phyloP scores from a whole-genome alignment of 352 stramenopile genomes.

The Aphanomyces euteiches region DNA sequence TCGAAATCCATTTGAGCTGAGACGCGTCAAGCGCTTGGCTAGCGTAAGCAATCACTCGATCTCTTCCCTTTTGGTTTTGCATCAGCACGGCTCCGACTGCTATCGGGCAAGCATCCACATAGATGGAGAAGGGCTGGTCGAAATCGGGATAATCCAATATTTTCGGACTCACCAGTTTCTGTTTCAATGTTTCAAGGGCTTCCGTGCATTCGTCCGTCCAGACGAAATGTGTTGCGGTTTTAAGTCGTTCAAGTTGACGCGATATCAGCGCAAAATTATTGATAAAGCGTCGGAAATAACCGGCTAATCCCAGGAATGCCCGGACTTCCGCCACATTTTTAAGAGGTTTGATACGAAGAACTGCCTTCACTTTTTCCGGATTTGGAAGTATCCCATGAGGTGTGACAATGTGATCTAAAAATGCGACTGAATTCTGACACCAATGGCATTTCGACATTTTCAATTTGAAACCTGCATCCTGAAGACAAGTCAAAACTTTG shows the following conservation, averaged over 20 bases:
- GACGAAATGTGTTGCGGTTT: too few species aligned
- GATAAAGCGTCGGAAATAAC: slow-evolving; percentile 1
- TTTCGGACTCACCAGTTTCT: neutral
- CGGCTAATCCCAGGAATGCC: neutral
- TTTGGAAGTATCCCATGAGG: neutral
- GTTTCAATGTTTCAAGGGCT: neutral
- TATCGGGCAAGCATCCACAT: slow-evolving; percentile 32
- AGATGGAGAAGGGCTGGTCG: slow-evolving; percentile 32
- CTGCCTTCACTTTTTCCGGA: neutral
- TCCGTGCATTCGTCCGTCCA: neutral
- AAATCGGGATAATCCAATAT: slow-evolving; percentile 37
- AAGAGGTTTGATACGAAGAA: neutral
- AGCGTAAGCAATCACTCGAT: neutral
- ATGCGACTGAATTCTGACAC: neutral
- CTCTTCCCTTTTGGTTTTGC: slow-evolving; percentile 26
- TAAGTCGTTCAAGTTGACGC: neutral
- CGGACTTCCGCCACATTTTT: neutral
- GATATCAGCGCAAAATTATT: neutral
- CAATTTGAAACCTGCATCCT: too few species aligned
- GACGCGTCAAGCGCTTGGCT: neutral
- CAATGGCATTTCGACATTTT: too few species aligned
- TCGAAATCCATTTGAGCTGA: neutral
- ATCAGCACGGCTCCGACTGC: slow-evolving; percentile 32
- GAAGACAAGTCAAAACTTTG: too few species aligned
- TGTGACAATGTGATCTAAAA: neutral